These are phyloP conservation scores for Ophiocordyceps sinensis DNA, from an alignment of 2,329 filamentous ascomycete genomes.

Conservation along the genomic window DNA sequence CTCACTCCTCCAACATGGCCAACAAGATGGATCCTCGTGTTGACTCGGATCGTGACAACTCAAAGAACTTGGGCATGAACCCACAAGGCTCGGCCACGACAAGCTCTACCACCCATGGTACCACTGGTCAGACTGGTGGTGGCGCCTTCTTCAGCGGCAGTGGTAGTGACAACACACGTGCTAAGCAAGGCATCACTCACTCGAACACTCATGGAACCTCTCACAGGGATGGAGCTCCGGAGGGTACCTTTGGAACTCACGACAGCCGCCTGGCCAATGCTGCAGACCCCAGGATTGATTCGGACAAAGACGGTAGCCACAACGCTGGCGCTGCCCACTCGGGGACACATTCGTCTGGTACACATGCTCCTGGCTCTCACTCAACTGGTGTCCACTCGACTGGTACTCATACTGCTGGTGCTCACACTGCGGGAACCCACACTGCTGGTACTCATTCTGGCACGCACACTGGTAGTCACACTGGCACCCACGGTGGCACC, in stretches of 20 bases:
- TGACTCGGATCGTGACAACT: too few species aligned
- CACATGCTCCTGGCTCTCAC: not conserved
- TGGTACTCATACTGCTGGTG: too few species aligned
- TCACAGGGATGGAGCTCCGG: conserved; percentile 3
- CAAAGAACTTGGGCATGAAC: too few species aligned
- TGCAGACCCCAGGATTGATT: conserved; percentile 35
- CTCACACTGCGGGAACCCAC: too few species aligned
- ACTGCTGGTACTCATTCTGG: too few species aligned
- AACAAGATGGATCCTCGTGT: too few species aligned
- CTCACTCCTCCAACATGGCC: too few species aligned
- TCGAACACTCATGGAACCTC: not conserved
- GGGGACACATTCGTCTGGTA: conserved; percentile 4
- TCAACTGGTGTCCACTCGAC: conserved; percentile 2
- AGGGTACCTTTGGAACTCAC: conserved; percentile 26
- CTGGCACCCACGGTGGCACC: not conserved
- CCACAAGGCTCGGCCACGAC: conserved; percentile 11
- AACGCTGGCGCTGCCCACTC: conserved; percentile 15
- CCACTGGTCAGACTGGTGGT: conserved; percentile 5
- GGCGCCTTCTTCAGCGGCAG: conserved; percentile 3
- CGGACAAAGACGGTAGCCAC: conserved; percentile 27
- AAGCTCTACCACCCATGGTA: conserved; percentile 3
- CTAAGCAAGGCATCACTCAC: not conserved
- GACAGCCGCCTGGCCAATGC: conserved; percentile 28
- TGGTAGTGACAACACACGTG: conserved; percentile 1
- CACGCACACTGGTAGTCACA: not conserved